Evolutionary conservation across 2,329 filamentous ascomycete species (phyloP).

Genomic region (Lanzia echinophila): DNA sequence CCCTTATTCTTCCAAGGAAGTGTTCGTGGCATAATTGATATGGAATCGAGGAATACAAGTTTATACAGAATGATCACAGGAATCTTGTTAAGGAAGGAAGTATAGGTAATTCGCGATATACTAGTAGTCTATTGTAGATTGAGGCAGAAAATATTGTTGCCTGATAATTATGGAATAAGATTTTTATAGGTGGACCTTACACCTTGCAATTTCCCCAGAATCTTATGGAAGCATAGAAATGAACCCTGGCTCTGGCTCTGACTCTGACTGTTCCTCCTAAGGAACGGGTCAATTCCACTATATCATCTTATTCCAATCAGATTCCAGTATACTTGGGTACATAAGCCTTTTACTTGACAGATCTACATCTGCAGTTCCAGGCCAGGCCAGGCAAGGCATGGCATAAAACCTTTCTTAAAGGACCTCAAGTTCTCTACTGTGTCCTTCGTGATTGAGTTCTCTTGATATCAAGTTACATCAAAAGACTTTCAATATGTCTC

Average conservation of each 20-base stretch:
- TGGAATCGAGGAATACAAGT: background rate
- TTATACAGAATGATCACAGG: no score
- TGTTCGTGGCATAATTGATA: constrained; percentile 21
- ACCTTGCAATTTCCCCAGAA: background rate
- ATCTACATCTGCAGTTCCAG: background rate
- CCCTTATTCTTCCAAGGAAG: constrained; percentile 21
- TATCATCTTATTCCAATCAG: no score
- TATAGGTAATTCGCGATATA: no score
- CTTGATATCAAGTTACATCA: background rate
- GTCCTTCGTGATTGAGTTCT: background rate
- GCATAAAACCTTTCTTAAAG: no score
- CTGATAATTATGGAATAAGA: background rate
- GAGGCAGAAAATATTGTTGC: background rate
- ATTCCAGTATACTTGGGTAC: background rate
- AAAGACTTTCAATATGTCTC: no score
- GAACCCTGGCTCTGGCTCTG: no score
- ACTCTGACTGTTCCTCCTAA: no score
- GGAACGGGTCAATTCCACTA: no score
- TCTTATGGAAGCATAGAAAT: background rate
- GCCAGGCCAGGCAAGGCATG: background rate
- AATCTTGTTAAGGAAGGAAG: background rate
- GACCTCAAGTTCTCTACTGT: no score
- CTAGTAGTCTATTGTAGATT: no score
- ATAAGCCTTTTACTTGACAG: background rate
- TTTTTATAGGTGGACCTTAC: background rate